Evolutionary conservation across 176 grass and related monocot species (phyloP), one percentile per base, ranked within the genome.

Genomic region (Panicum miliaceum): DNA sequence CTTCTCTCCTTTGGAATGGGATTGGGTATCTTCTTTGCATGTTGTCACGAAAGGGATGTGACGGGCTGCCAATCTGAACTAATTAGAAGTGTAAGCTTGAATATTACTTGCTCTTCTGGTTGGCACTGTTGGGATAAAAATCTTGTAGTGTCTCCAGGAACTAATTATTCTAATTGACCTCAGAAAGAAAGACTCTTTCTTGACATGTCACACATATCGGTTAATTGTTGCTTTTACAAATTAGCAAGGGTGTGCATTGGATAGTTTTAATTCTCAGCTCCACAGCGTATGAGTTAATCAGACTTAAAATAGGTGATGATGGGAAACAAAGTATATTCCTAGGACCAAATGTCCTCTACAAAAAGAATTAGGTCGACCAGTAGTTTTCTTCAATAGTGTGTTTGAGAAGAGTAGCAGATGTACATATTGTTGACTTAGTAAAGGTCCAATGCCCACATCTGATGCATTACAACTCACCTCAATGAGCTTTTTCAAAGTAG

Each of bases 1-100:
- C 71, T 76, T 32, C 43, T 42, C 71, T 84, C 82, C 70, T 75
- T 64, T 54, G 71, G 71, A 84, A 84, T 84, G 58, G 70, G 71
- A 76, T 76, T 7, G 43, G 32, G 65, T 69, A 69, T 67, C 83
- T 68, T 85, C 52, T 73, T 65, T 13, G 19, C 29, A 13, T 48
- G 40, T 75, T 73, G 40, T 67, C 62, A 61, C 15, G 19, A 19
- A 32, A 74, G 19, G 19, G 54, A 73, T 83, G 29, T 61, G 68
- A 62, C 32, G 27, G 25, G 18, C 13, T 82, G 37, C 29, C 34
- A 64, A 46, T 66, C 45, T 80, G 64, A 56, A 38, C 54, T 62
- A 62, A 46, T 23, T 73, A 4, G 23, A 70, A 45, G 62, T 40
- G 78, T 68, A 46, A 68, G 11, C 53, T 61, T 83, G 8, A 73